Conservation (phyloP, 768 basidiomycete genomes). For the Tricholoma sp. region DNA sequence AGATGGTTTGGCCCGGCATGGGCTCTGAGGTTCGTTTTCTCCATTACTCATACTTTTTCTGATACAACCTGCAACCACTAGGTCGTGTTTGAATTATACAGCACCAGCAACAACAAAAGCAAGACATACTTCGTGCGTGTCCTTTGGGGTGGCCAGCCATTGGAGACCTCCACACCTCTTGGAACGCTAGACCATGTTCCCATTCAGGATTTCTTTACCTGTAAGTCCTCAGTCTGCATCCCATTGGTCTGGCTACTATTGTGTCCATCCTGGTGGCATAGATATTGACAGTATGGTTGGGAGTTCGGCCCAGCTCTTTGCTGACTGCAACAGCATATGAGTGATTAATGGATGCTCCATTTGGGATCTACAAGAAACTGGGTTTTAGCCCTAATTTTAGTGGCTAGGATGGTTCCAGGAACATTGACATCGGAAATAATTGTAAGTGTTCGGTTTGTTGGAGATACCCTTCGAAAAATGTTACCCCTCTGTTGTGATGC, state of each 20-base stretch:
- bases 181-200: conserved; percentile 44
- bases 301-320: conserved; percentile 26
- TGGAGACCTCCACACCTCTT: conserved; percentile 43
- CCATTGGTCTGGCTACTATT: background rate
- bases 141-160: conserved; percentile 46
- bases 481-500: no score
- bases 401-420: background rate
- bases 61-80: conserved; percentile 4
- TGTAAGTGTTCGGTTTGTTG: background rate
- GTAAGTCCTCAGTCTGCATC: conserved; percentile 21
- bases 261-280: conserved; percentile 10
- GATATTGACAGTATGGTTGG: conserved; percentile 38
- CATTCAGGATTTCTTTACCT: conserved; percentile 34
- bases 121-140: conserved; percentile 36
- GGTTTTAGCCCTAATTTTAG: background rate
- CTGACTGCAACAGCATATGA: conserved; percentile 22
- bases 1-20: conserved; percentile 57
- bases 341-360: background rate
- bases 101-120: background rate
- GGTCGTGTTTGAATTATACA: conserved; percentile 44
- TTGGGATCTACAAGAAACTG: background rate
- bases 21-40: conserved; percentile 34
- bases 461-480: background rate
- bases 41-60: background rate
- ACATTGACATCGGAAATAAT: background rate